Conservation (phyloP, 352 stramenopile species). For the Phytophthora cajani region DNA sequence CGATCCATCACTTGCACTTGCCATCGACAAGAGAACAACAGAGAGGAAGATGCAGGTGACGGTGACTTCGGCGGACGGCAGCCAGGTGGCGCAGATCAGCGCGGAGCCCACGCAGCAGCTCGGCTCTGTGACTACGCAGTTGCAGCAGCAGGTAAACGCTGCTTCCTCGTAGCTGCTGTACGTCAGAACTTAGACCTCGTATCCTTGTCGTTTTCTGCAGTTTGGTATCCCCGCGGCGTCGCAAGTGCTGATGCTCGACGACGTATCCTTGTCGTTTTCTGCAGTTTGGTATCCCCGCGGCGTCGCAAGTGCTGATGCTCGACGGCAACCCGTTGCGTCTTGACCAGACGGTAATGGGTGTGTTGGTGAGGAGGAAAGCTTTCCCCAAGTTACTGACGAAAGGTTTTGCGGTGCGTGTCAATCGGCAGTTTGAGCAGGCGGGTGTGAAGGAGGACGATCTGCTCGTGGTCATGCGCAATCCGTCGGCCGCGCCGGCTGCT, state of each 20-base stretch:
- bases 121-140: conserved; percentile 42
- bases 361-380: no score
- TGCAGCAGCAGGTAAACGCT: conserved; percentile 61
- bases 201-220: conserved; percentile 33
- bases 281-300: conserved; percentile 71
- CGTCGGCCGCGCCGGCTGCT: conserved; percentile 30
- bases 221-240: conserved; percentile 63
- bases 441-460: conserved; percentile 79
- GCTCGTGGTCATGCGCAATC: conserved; percentile 65
- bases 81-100: conserved; percentile 57
- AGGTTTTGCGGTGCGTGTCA: conserved; percentile 6
- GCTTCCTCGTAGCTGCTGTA: not conserved
- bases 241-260: conserved; percentile 74
- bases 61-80: conserved; percentile 70
- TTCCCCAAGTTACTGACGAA: conserved; percentile 4
- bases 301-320: conserved; percentile 64
- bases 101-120: conserved; percentile 61
- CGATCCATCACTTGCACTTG: not conserved
- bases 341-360: conserved; percentile 53
- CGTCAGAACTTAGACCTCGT: not conserved
- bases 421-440: conserved; percentile 66
- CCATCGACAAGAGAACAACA: conserved; percentile 1
- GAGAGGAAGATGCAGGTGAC: conserved; percentile 61
- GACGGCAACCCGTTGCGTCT: conserved; percentile 61
- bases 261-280: conserved; percentile 5